phyloP scores from a whole-genome alignment of 2,329 filamentous ascomycete genomes.

The Sporothrix pseudoabietina region DNA sequence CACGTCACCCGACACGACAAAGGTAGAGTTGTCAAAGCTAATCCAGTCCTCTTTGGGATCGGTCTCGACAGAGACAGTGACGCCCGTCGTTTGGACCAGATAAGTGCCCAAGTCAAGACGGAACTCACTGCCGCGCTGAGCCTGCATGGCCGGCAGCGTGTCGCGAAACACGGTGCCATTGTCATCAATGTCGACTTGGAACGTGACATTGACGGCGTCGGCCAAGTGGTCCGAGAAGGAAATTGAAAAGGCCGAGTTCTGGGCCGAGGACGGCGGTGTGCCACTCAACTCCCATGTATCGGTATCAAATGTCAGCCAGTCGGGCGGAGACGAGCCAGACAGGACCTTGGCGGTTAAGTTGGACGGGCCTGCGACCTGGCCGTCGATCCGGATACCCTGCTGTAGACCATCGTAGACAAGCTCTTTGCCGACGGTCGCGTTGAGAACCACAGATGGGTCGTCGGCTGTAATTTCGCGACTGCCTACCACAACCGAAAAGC shows the following conservation, averaged over 20 bases:
- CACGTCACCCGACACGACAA: constrained; percentile 46
- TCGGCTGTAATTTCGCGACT: constrained; percentile 69
- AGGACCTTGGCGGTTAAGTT: constrained; percentile 50
- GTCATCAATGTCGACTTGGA: constrained; percentile 44
- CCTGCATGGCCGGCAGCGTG: constrained; percentile 46
- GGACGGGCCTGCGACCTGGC: constrained; percentile 47
- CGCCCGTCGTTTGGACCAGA: constrained; percentile 46
- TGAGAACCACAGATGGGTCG: constrained; percentile 58
- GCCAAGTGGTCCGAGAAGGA: constrained; percentile 60
- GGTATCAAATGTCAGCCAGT: constrained; percentile 70
- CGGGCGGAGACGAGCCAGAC: constrained; percentile 57
- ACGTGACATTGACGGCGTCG: constrained; percentile 60
- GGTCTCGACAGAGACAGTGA: constrained; percentile 44
- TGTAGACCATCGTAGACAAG: constrained; percentile 58
- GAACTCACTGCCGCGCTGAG: constrained; percentile 48
- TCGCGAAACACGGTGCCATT: constrained; percentile 45
- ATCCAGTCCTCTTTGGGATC: constrained; percentile 50
- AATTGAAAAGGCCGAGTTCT: constrained; percentile 64
- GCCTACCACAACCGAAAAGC: constrained; percentile 73
- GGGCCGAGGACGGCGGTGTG: constrained; percentile 60
- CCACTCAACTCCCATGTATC: constrained; percentile 65
- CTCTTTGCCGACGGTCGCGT: constrained; percentile 55
- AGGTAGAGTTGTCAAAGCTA: constrained; percentile 40
- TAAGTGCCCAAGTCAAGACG: constrained; percentile 49
- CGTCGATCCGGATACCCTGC: constrained; percentile 60